Evolutionary conservation across 176 grass and related monocot species (phyloP).

Genomic region (Metroxylon sagu): DNA sequence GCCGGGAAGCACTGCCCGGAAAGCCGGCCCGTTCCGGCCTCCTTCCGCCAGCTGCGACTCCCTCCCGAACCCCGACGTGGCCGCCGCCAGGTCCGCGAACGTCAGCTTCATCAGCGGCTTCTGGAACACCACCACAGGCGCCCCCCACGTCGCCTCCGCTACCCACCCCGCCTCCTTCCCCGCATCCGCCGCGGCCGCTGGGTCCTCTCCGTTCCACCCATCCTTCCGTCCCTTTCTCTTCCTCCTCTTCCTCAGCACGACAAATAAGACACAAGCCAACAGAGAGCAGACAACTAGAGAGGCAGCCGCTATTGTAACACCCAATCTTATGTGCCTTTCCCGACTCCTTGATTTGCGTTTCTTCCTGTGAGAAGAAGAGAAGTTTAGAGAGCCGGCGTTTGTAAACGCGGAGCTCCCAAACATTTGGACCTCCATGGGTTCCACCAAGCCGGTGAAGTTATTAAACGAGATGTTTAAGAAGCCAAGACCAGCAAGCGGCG

Average conservation of each 20-base stretch:
- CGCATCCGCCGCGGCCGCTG: conserved; percentile 15
- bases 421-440: conserved; percentile 8
- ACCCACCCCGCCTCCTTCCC: conserved; percentile 45
- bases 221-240: conserved; percentile 9
- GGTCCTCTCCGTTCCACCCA: conserved; percentile 15
- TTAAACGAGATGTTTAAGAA: conserved; percentile 65
- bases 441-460: conserved; percentile 49
- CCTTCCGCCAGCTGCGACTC: conserved; percentile 74
- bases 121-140: conserved; percentile 69
- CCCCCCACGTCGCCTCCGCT: conserved; percentile 28
- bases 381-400: conserved; percentile 32
- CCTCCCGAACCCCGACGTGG: conserved; percentile 71
- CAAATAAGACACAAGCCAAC: conserved; percentile 17
- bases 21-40: conserved; percentile 51
- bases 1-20: conserved; percentile 53
- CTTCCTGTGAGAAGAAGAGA: conserved; percentile 5
- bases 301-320: conserved; percentile 4
- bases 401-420: conserved; percentile 50
- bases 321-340: conserved; percentile 5
- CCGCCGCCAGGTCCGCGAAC: conserved; percentile 60
- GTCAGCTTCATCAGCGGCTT: conserved; percentile 69
- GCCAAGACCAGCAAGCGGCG: conserved; percentile 23
- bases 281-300: conserved; percentile 1
- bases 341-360: neutral
- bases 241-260: neutral